Evolutionary conservation across 2,329 filamentous ascomycete species (phyloP).

Genomic region (Chaetomium strumarium): DNA sequence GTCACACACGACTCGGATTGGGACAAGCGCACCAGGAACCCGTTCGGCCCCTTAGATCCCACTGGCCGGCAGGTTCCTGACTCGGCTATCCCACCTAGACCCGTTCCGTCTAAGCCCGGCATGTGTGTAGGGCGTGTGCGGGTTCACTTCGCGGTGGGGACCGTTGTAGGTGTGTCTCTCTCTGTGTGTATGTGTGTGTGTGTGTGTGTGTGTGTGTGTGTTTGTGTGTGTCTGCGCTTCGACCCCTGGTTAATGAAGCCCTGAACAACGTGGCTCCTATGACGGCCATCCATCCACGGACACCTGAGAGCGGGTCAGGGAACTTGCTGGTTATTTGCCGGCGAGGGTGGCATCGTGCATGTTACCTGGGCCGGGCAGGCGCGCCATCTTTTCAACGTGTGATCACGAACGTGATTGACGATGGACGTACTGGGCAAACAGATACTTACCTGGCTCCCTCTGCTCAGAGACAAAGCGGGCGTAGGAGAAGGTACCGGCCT

Average conservation of each 20-base stretch:
- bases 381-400: slow-evolving; percentile 18
- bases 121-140: neutral
- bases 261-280: slow-evolving; percentile 35
- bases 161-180: slow-evolving; percentile 1
- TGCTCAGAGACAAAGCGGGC: slow-evolving; percentile 2
- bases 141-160: slow-evolving; percentile 23
- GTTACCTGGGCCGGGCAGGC: slow-evolving; percentile 5
- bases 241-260: slow-evolving; percentile 28
- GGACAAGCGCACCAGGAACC: slow-evolving; percentile 8
- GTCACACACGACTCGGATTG: neutral
- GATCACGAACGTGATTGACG: slow-evolving; percentile 20
- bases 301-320: slow-evolving; percentile 19
- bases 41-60: slow-evolving; percentile 13
- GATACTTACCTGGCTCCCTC: neutral
- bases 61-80: slow-evolving; percentile 15
- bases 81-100: slow-evolving; percentile 15
- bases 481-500: slow-evolving; percentile 5
- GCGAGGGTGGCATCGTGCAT: slow-evolving; percentile 20
- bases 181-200: too few relatives aligned
- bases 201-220: too few relatives aligned
- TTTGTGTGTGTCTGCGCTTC: slow-evolving; percentile 14
- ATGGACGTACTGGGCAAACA: slow-evolving; percentile 4
- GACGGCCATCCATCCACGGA: slow-evolving; percentile 20
- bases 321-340: slow-evolving; percentile 26
- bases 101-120: slow-evolving; percentile 6